phyloP scores from a whole-genome alignment of 1,139 yeast species.

The Saccharomyces hybrid region DNA sequence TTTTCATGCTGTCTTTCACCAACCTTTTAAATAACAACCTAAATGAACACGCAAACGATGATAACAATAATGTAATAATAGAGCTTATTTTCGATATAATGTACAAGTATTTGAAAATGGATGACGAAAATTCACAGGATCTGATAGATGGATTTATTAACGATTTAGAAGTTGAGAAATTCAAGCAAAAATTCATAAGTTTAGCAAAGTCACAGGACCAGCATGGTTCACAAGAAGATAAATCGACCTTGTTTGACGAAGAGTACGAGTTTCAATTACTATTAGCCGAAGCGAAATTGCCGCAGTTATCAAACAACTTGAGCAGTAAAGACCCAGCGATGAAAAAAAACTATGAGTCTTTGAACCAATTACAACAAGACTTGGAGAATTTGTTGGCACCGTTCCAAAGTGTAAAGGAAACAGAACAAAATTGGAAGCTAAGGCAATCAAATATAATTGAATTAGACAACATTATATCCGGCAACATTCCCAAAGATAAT shows the following conservation, averaged over 20 bases:
- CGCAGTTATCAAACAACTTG: slow-evolving; percentile 6
- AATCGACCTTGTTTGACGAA: slow-evolving; percentile 7
- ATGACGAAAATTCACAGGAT: background rate
- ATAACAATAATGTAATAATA: slow-evolving; percentile 4
- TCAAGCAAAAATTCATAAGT: background rate
- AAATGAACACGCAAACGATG: background rate
- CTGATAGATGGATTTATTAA: background rate
- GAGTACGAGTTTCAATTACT: slow-evolving; percentile 10
- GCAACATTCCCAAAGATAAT: slow-evolving; percentile 41
- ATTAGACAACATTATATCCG: slow-evolving; percentile 54
- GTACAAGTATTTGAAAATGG: slow-evolving; percentile 9
- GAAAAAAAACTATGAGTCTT: slow-evolving; percentile 25
- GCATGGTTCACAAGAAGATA: background rate
- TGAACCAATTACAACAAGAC: slow-evolving; percentile 33
- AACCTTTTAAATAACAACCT: slow-evolving; percentile 11
- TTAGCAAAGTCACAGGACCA: background rate
- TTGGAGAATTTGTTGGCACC: slow-evolving; percentile 35
- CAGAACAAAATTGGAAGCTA: slow-evolving; percentile 76
- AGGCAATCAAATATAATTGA: slow-evolving; percentile 58
- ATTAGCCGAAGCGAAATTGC: slow-evolving; percentile 10
- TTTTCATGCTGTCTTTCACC: slow-evolving; percentile 15
- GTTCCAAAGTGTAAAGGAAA: slow-evolving; percentile 67
- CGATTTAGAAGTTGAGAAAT: background rate
- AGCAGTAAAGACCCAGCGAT: slow-evolving; percentile 3
- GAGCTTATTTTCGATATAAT: slow-evolving; percentile 19